Evolutionary conservation across 371 early-diverging fungal species (phyloP), one percentile per base, ranked within the genome.

Genomic region (Circinella minor): DNA sequence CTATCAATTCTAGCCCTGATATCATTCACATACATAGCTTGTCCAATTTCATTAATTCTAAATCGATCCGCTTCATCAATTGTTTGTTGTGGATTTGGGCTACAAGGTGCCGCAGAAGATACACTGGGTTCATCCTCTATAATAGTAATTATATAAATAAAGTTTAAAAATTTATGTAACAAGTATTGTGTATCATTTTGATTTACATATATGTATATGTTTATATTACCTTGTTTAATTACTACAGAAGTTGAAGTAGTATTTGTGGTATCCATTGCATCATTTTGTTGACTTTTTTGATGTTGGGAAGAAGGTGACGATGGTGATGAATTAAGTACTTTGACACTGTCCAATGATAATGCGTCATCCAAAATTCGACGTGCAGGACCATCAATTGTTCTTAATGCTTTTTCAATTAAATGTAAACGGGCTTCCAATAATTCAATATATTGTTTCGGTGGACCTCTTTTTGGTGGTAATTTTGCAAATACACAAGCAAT

Each of bases 361-460:
- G 75, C 70, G 36, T 73, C 77, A 17, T 78, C 77, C 36, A 81
- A 59, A 9, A 78, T 71, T 36, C 66, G 69, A 38, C 70, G 67
- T 39, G 71, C 71, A 11, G 80, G 78, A 17, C 71, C 74, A 34
- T 75, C 72, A 57, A 82, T 73, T 18, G 71, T 72, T 36, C 74
- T 73, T 4, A 85, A 68, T 13, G 83, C 82, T n/a, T 74, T 77
- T 66, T 85, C 85, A 13, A 85, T 77, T 37, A 78, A 74, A 47
- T 76, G 77, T 17, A 85, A 72, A 54, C 81, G 72, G 36, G 76
- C 78, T 54, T 85, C 85, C 20, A 85, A 59, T n/a, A 74, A 67
- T 54, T 85, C 85, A 54, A 82, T 81, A 43, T 85, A 85, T 60
- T 82, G 83, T 34, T 81, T 82, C 17, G 85, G 85, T 34, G 78